Percentiles rank a stretch among this genome's conserved stretches.
Evolutionary conservation across 257 asterid species (phyloP).

Genomic region (Cordia subcordata): DNA sequence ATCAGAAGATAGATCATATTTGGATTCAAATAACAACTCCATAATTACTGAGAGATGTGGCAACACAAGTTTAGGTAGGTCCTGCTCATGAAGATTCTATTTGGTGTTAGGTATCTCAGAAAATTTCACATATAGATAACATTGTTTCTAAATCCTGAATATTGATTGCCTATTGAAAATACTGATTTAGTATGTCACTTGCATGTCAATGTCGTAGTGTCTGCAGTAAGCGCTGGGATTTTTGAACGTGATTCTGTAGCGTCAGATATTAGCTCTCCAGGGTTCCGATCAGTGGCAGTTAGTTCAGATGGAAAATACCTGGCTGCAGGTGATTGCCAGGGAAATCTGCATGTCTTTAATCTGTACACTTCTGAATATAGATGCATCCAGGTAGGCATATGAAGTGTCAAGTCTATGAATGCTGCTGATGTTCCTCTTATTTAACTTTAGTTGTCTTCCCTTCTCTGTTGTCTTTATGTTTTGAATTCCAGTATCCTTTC

Average conservation of each 20-base stretch:
- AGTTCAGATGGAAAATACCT: constrained; percentile 69
- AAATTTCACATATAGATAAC: no score
- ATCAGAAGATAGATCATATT: constrained; percentile 18
- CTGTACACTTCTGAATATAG: constrained; percentile 36
- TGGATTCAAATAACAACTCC: constrained; percentile 24
- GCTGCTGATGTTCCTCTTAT: background rate
- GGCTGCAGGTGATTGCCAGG: constrained; percentile 70
- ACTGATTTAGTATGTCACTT: constrained; percentile 9
- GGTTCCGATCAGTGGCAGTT: constrained; percentile 60
- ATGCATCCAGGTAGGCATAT: constrained; percentile 40
- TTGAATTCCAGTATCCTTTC: background rate
- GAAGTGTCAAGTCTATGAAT: background rate
- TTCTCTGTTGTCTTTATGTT: constrained; percentile 3
- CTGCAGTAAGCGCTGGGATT: constrained; percentile 57
- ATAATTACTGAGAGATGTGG: constrained; percentile 14
- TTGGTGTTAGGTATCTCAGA: background rate
- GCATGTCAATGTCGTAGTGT: constrained; percentile 10
- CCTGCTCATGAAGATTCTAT: constrained; percentile 12
- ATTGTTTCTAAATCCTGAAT: constrained; percentile 1
- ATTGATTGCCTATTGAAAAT: background rate
- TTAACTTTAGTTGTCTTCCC: constrained; percentile 8
- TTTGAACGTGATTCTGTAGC: constrained; percentile 64
- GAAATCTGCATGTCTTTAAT: constrained; percentile 62
- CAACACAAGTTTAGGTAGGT: constrained; percentile 39
- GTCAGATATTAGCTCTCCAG: constrained; percentile 36